Conservation (phyloP, 305 asterid genomes). For the Rubia balearica region DNA sequence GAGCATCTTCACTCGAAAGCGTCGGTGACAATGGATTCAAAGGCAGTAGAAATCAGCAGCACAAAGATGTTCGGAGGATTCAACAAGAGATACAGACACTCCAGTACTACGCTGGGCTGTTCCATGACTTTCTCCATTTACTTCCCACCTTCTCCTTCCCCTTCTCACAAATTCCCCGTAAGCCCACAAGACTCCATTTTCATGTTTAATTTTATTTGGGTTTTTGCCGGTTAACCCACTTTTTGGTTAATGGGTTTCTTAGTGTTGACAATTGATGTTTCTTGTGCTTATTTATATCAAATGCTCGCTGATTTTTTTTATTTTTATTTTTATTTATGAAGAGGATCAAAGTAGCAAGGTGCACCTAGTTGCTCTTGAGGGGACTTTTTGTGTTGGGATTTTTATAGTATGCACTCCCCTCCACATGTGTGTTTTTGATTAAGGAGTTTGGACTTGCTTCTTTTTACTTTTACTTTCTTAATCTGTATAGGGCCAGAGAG, state of each 20-base stretch:
- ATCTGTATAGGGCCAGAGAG: not conserved
- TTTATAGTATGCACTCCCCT: not conserved
- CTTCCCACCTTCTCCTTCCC: slow-evolving; percentile 72
- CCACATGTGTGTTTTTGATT: not conserved
- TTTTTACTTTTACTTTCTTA: not conserved
- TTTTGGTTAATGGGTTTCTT: not conserved
- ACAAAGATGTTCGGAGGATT: slow-evolving; percentile 85
- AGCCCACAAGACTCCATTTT: slow-evolving; percentile 14
- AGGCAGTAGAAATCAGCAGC: slow-evolving; percentile 79
- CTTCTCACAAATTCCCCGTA: slow-evolving; percentile 75
- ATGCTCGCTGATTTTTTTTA: not conserved
- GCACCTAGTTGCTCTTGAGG: not conserved
- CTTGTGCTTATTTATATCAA: too few relatives aligned
- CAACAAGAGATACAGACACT: slow-evolving; percentile 90
- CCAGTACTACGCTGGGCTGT: slow-evolving; percentile 69
- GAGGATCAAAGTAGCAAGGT: not conserved
- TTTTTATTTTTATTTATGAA: not conserved
- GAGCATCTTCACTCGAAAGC: not conserved
- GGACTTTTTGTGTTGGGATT: not conserved
- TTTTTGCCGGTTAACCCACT: too few relatives aligned
- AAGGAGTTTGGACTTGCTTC: not conserved
- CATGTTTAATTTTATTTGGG: not conserved
- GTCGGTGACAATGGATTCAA: slow-evolving; percentile 27
- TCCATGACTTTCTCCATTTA: slow-evolving; percentile 84
- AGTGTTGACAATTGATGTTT: not conserved